phyloP scores from a whole-genome alignment of 805 yeast genomes.

The Candida silvicultrix region DNA sequence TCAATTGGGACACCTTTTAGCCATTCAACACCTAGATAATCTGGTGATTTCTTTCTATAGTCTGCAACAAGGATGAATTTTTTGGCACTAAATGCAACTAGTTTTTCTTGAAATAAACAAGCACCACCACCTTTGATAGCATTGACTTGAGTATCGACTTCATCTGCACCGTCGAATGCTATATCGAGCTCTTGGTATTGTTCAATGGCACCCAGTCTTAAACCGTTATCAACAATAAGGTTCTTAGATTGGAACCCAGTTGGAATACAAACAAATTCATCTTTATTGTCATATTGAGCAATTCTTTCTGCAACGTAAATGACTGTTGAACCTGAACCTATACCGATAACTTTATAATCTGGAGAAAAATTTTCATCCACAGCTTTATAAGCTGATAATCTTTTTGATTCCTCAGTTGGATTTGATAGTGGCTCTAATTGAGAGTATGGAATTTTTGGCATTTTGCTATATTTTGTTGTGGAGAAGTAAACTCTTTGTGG shows the following conservation, averaged over 20 bases:
- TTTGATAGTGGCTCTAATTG: conserved; percentile 25
- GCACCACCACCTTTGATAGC: conserved; percentile 99
- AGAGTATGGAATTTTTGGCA: conserved; percentile 19
- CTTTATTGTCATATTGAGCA: conserved; percentile 55
- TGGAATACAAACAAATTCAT: conserved; percentile 72
- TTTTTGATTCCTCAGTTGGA: conserved; percentile 75
- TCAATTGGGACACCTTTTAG: conserved; percentile 91
- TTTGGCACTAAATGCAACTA: conserved; percentile 77
- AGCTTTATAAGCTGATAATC: conserved; percentile 85
- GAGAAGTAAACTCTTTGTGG: neutral
- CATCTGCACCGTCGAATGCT: conserved; percentile 99
- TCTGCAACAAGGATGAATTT: conserved; percentile 89
- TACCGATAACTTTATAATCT: conserved; percentile 71
- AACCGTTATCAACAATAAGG: conserved; percentile 75
- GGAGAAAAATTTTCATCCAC: conserved; percentile 80
- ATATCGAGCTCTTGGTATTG: conserved; percentile 79
- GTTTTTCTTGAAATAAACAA: conserved; percentile 91
- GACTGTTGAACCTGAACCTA: conserved; percentile 97
- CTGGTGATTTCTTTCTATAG: conserved; percentile 70
- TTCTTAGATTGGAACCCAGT: conserved; percentile 95
- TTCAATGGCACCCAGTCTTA: conserved; percentile 74
- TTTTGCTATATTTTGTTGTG: conserved; percentile 1
- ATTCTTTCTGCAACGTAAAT: conserved; percentile 95
- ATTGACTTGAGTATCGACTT: conserved; percentile 74
- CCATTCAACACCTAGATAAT: conserved; percentile 74